Base-by-base conservation (phyloP, 352 stramenopile species). In the Nothophytophthora sp. region DNA sequence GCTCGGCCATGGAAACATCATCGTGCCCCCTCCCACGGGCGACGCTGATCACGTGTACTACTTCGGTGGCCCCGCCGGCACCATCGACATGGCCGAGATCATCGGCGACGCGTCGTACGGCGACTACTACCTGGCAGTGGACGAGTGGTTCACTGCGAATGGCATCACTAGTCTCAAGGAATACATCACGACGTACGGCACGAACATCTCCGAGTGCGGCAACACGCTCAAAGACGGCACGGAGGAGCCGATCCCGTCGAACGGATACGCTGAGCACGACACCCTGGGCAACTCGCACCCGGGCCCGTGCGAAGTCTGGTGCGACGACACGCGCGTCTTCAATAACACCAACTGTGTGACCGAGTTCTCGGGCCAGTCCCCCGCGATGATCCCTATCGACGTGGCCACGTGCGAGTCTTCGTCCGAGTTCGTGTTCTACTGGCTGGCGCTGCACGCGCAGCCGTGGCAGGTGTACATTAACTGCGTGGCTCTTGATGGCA, bases 401-500 rank as follows among this genome's bases (percentile, higher is more conserved):
- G 41, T 51, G 22, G 20, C 34, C n/a, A 65, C 50, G 9, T 77
- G 67, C 43, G 43, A 48, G 13, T 34, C 50, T 0, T 58, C 67
- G 15, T 63, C 43, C 23, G 52, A 68, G 41, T 50, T 77, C n/a
- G 54, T 49, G 25, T 70, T 77, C 45, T 77, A 77, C 56, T 77
- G 67, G 67, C 51, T 77, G n/a, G 52, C 67, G 20, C 53, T 72
- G 32, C 67, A 77, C 50, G 47, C 60, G 22, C 46, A 56, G 23
- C 48, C 50, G 42, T 77, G 65, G 50, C 67, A 77, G 43, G 63
- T 74, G 19, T 77, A 77, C 55, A 58, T 59, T 42, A 77, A 68
- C 38, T 77, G 55, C 37, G 50, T 52, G 3, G 33, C 30, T 10
- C 33, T 67, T 3, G 28, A 55, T 3, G 54, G 50, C 19, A 47